Base-by-base conservation (phyloP, 345 rosid species). In the Clarkia xantiana region DNA sequence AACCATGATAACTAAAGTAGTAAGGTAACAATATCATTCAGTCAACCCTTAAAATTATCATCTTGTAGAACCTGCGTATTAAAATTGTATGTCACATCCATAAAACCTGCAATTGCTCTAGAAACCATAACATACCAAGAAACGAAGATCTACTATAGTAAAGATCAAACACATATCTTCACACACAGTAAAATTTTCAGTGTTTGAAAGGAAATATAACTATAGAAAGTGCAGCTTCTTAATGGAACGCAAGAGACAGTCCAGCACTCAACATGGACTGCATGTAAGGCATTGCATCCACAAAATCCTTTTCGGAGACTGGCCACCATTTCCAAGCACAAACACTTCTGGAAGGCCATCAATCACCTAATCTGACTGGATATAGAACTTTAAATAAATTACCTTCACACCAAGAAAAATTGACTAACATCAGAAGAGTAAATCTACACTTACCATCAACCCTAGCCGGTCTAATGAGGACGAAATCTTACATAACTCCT, bases 271-370 rank as follows among this genome's bases (percentile, higher is more conserved):
- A 63, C 60, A 89, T 53, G 38, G 87, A 80, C 64, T 72, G 97
- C 40, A 81, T 82, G 64, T 78, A 84, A 17, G 94, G 85, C 97
- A 89, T 84, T 20, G 95, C 79, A 51, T 80, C 69, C 44, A 47
- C 63, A 59, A 80, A 72, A 29, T 54, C 70, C 17, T 63, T 64
- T 23, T 14, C 0, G 85, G 81, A 60, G 93, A 85, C 45, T 67
- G 29, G 1, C 71, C 85, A 47, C 75, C 76, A 51, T 74, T 84
- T 23, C 95, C 97, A 0, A 89, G 80, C 54, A 89, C 78, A 42
- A 84, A 84, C 68, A 82, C 97, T 51, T 86, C 95, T 38, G 97
- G 95, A 73, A 84, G 94, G 29, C 87, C 97, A 78, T 89, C 95
- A 70, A 89, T 71, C 54, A 89, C 95, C 97, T 84, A 76, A 72